phyloP scores from a whole-genome alignment of 805 yeast species.

The Zygotorulaspora chibaensis region DNA sequence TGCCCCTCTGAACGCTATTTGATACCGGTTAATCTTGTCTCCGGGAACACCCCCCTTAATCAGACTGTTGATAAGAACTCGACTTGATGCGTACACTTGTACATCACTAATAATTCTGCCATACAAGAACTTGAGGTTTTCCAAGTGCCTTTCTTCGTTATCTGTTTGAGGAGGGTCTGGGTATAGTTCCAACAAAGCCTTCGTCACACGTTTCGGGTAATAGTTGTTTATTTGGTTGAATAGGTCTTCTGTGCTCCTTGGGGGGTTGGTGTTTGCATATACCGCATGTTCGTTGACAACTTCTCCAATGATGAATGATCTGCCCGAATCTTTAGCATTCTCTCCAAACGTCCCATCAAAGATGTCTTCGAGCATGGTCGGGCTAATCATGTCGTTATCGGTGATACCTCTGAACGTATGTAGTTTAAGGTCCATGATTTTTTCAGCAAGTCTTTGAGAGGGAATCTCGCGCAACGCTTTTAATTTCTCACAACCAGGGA shows the following conservation, averaged over 20 bases:
- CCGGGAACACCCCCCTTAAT: conserved; percentile 13
- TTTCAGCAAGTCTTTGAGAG: conserved; percentile 20
- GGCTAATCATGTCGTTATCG: conserved; percentile 37
- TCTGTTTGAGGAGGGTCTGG: conserved; percentile 16
- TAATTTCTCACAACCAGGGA: conserved; percentile 23
- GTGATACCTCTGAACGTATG: conserved; percentile 41
- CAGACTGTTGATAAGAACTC: conserved; percentile 36
- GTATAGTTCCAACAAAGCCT: conserved; percentile 28
- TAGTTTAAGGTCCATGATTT: conserved; percentile 25
- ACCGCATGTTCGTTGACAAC: conserved; percentile 34
- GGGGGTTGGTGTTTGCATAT: conserved; percentile 34
- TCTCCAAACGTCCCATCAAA: conserved; percentile 29
- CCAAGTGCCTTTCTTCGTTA: conserved; percentile 10
- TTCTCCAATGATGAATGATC: conserved; percentile 35
- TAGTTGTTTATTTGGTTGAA: conserved; percentile 36
- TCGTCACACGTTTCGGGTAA: conserved; percentile 33
- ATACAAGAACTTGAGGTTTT: conserved; percentile 24
- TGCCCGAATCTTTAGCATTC: conserved; percentile 18
- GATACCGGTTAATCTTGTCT: conserved; percentile 29
- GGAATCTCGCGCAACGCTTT: conserved; percentile 21
- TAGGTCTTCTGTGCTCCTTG: conserved; percentile 29
- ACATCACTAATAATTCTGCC: conserved; percentile 39
- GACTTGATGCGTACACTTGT: conserved; percentile 38
- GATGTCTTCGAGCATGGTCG: conserved; percentile 33
- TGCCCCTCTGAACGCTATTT: conserved; percentile 30